These are phyloP conservation scores for Colletotrichum horii DNA, from an alignment of 2,329 filamentous ascomycete genomes.

Conservation along the genomic window DNA sequence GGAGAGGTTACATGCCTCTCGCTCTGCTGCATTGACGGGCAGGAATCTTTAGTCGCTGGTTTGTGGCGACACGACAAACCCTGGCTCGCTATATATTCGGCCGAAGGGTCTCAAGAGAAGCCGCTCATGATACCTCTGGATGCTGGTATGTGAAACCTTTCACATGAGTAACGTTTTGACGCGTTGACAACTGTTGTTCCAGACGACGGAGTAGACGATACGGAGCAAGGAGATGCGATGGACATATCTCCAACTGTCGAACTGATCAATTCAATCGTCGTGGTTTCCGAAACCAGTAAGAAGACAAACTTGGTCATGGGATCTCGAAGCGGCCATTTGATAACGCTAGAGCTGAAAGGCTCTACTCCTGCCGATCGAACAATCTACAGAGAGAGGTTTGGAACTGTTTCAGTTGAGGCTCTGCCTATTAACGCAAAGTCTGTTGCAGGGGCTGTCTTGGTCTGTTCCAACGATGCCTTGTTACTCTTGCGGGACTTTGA, in stretches of 20 bases:
- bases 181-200: not conserved
- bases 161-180: not conserved
- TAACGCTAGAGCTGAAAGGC: conserved; percentile 39
- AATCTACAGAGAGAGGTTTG: conserved; percentile 37
- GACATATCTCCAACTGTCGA: conserved; percentile 11
- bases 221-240: conserved; percentile 2
- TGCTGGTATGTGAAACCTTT: conserved; percentile 23
- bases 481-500: conserved; percentile 46
- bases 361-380: conserved; percentile 25
- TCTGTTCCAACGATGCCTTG: conserved; percentile 54
- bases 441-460: conserved; percentile 37
- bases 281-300: conserved; percentile 30
- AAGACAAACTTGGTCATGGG: conserved; percentile 46
- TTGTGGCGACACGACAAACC: conserved; percentile 36
- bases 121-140: conserved; percentile 24
- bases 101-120: conserved; percentile 2
- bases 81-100: conserved; percentile 35
- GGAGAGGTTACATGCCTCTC: conserved; percentile 57
- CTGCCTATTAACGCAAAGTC: conserved; percentile 25
- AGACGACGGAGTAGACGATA: not conserved
- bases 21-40: conserved; percentile 31
- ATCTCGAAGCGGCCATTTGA: conserved; percentile 57
- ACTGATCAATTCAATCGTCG: conserved; percentile 49
- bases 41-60: conserved; percentile 37
- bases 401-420: conserved; percentile 39